Conservation (phyloP, 208 protist species). For the Sergeia podlipaevii region DNA sequence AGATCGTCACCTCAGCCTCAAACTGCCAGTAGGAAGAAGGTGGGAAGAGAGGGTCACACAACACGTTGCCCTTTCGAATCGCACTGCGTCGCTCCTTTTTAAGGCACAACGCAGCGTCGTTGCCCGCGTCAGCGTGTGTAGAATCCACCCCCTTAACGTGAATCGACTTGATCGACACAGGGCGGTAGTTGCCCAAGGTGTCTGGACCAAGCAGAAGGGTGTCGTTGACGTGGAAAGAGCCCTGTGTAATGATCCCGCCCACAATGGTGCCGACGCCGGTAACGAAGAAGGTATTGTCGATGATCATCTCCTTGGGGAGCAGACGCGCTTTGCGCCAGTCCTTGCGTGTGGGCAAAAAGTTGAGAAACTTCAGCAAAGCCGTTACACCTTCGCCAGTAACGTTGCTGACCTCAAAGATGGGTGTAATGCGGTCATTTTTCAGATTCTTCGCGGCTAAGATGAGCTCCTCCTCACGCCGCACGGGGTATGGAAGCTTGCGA, state of each 20-base stretch:
- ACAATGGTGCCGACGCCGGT: constrained; percentile 96
- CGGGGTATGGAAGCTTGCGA: constrained; percentile 91
- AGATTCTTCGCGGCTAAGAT: constrained; percentile 93
- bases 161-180: constrained; percentile 92
- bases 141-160: constrained; percentile 93
- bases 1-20: constrained; percentile 95
- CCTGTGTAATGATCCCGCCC: constrained; percentile 92
- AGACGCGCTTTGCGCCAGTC: constrained; percentile 80
- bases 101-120: constrained; percentile 91
- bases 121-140: constrained; percentile 78
- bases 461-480: constrained; percentile 89
- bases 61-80: constrained; percentile 95
- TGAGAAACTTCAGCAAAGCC: constrained; percentile 85
- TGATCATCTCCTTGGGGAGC: constrained; percentile 86
- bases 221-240: constrained; percentile 88
- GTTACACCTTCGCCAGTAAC: constrained; percentile 93
- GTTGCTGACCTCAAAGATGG: constrained; percentile 93
- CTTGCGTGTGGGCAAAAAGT: constrained; percentile 87
- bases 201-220: constrained; percentile 94
- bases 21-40: constrained; percentile 93
- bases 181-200: constrained; percentile 81
- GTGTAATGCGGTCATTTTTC: constrained; percentile 75
- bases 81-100: constrained; percentile 94
- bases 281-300: constrained; percentile 92
- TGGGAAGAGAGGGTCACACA: constrained; percentile 44